Percentiles rank a stretch among this genome's conserved stretches.
These are phyloP conservation scores for Tubosaeta sp. DNA, from an alignment of 768 basidiomycete genomes.

Conservation along the genomic window DNA sequence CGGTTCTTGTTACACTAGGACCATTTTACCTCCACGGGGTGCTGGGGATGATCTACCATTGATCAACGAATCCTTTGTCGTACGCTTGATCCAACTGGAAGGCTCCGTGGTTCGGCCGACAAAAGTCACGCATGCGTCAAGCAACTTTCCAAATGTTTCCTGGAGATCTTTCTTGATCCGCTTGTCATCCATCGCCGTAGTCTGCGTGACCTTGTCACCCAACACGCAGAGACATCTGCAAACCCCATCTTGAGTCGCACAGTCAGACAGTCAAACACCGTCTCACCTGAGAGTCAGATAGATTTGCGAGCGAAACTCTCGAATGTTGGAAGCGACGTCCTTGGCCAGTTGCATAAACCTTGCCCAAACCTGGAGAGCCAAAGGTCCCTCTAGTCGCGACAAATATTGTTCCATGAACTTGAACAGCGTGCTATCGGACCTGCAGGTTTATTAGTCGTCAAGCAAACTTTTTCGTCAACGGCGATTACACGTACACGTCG, in stretches of 20 bases:
- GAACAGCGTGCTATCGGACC: slow-evolving; percentile 70
- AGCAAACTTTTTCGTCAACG: background rate
- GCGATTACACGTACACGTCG: slow-evolving; percentile 52
- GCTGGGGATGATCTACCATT: slow-evolving; percentile 74
- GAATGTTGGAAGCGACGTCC: slow-evolving; percentile 62
- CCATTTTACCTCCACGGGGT: slow-evolving; percentile 46
- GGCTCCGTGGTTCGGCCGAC: slow-evolving; percentile 72
- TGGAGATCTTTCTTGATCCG: slow-evolving; percentile 87
- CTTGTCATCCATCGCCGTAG: slow-evolving; percentile 86
- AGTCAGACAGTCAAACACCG: background rate
- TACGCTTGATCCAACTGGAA: slow-evolving; percentile 74
- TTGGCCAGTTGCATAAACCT: slow-evolving; percentile 74
- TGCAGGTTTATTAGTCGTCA: slow-evolving; percentile 28
- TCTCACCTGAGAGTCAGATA: slow-evolving; percentile 71
- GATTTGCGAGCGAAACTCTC: slow-evolving; percentile 66
- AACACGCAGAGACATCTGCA: slow-evolving; percentile 71
- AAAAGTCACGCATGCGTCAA: slow-evolving; percentile 73
- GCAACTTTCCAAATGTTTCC: slow-evolving; percentile 82
- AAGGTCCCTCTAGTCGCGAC: slow-evolving; percentile 76
- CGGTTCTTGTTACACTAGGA: background rate
- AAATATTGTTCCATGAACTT: slow-evolving; percentile 88
- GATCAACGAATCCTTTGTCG: slow-evolving; percentile 56
- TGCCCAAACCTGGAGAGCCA: slow-evolving; percentile 90
- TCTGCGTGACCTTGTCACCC: slow-evolving; percentile 82
- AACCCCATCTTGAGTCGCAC: slow-evolving; percentile 6